Conservation (phyloP, 768 basidiomycete genomes). For the Rhodosporidiobolus sp. region DNA sequence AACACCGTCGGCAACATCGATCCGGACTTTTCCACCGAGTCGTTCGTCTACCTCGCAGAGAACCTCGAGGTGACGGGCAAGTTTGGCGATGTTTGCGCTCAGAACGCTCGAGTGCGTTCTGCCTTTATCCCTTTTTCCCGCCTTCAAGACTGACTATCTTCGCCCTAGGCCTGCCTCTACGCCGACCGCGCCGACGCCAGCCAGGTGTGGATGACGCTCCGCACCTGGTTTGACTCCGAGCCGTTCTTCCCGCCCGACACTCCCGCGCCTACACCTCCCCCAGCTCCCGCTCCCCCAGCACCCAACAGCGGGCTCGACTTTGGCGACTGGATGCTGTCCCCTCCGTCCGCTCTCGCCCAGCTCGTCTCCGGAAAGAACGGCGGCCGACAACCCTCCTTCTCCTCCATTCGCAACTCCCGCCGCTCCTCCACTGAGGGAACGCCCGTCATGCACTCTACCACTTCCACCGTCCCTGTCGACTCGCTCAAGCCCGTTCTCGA, state of each 20-base stretch:
- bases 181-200: conserved; percentile 27
- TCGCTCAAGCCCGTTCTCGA: conserved; percentile 12
- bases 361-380: not conserved
- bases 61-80: conserved; percentile 13
- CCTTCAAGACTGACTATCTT: no score
- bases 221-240: conserved; percentile 30
- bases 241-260: conserved; percentile 8
- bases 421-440: not conserved
- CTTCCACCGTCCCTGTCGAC: not conserved
- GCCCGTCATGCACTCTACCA: not conserved
- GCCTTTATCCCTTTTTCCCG: not conserved
- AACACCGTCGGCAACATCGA: conserved; percentile 22
- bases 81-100: conserved; percentile 28
- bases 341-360: conserved; percentile 3
- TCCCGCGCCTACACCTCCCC: not conserved
- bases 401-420: conserved; percentile 2
- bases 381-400: conserved; percentile 2
- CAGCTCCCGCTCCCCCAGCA: no score
- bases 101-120: conserved; percentile 23
- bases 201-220: conserved; percentile 34
- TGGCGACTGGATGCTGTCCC: conserved; percentile 2
- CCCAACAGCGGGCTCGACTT: no score
- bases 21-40: conserved; percentile 23
- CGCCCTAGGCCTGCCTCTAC: conserved; percentile 10
- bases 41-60: conserved; percentile 33